Base-by-base conservation (phyloP, 306 rosid species). In the Lablab purpureus region DNA sequence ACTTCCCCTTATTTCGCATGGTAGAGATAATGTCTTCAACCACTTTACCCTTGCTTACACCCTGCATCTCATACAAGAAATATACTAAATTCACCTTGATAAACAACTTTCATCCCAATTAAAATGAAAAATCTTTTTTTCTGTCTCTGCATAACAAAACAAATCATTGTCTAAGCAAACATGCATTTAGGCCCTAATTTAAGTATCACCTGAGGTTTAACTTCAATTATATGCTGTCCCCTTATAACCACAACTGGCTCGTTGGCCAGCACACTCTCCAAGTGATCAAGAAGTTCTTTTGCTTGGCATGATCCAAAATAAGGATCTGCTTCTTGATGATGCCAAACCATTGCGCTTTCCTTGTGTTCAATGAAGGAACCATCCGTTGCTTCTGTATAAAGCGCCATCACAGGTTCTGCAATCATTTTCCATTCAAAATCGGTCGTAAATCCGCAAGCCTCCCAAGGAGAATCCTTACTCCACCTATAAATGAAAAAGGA, bases 261-360 rank as follows among this genome's bases (percentile, higher is more conserved):
- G 46, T 91, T 90, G 22, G 94, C 86, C 43, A 91, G 90, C 69
- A 91, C 92, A 79, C 65, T 90, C 77, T 91, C 97, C 0, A 91
- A 83, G 83, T 91, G 94, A 86, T 87, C 94, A 63, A 85, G 97
- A 71, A 91, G 97, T 81, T 91, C 97, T 54, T 89, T 91, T 0
- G 90, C 97, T 74, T 91, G 97, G 74, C 82, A 86, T 4, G 87
- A 89, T 54, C 92, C 92, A 3, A 91, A 88, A 73, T 87, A 75
- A 41, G 90, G 85, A 72, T 91, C 97, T 0, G 94, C 97, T 58
- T 87, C 86, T 63, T 83, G 87, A 63, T 91, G 89, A 41, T 91
- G 92, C 97, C 97, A 91, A 23, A 91, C 97, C 76, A 90, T 9
- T 46, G 94, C 97, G 59, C 91, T 91, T 52, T 91, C 97, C 74